Conservation (phyloP, 2,329 filamentous ascomycete genomes). For the Microdochium nivale region DNA sequence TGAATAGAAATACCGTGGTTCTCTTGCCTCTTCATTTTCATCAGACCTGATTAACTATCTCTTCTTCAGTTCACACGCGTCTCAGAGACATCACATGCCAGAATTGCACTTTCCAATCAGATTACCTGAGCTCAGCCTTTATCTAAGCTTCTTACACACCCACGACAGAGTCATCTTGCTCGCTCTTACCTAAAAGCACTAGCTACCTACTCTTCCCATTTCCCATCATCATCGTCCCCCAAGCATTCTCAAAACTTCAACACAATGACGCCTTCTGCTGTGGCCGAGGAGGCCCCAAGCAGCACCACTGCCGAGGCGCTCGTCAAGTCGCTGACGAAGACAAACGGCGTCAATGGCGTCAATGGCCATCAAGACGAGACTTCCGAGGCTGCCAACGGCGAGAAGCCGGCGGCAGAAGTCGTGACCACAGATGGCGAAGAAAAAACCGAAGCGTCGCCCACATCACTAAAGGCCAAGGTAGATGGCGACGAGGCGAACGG, state of each 20-base stretch:
- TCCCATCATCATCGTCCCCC: not conserved
- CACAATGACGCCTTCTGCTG: not conserved
- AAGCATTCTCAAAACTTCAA: not conserved
- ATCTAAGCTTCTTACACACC: no score
- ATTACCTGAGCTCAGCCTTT: no score
- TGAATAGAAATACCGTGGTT: no score
- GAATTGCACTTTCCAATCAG: no score
- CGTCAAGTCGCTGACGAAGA: not conserved
- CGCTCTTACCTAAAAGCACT: not conserved
- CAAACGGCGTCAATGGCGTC: not conserved
- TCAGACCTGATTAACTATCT: no score
- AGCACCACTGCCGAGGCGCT: not conserved
- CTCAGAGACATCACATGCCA: no score
- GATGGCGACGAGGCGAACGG: not conserved
- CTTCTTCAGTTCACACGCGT: no score
- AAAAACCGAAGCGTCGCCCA: not conserved
- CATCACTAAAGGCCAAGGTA: not conserved
- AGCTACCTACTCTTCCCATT: not conserved
- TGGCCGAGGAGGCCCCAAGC: not conserved
- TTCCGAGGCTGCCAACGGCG: no score
- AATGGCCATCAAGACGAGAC: not conserved
- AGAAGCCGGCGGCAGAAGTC: no score
- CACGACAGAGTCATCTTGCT: no score
- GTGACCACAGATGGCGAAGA: not conserved
- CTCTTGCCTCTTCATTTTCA: no score